A percentile compares a stretch with the other conserved stretches of the same genome.
Evolutionary conservation across 257 asterid genomes (phyloP).

Genomic region (Leptodermis oblonga): DNA sequence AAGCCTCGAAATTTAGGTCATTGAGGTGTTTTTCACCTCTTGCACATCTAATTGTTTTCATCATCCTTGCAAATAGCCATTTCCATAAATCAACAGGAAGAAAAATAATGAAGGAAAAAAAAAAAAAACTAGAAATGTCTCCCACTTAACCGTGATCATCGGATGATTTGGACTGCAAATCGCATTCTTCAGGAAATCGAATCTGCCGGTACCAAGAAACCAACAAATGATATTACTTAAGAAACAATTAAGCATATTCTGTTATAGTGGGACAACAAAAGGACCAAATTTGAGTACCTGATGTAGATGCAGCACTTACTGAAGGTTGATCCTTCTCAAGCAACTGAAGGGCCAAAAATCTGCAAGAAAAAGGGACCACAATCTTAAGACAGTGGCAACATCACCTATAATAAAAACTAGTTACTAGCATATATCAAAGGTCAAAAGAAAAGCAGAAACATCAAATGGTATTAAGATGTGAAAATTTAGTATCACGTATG

Average conservation of each 20-base stretch:
- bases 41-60: too few relatives aligned
- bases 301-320: conserved; percentile 34
- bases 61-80: too few relatives aligned
- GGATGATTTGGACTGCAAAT: too few relatives aligned
- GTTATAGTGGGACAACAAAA: background rate
- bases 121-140: too few relatives aligned
- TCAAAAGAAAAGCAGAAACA: background rate
- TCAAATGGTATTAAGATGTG: background rate
- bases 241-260: background rate
- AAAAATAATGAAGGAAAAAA: too few relatives aligned
- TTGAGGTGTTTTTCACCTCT: too few relatives aligned
- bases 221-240: too few relatives aligned
- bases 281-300: conserved; percentile 44
- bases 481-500: background rate
- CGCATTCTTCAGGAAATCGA: too few relatives aligned
- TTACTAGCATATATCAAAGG: background rate
- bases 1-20: too few relatives aligned
- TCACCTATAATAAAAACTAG: background rate
- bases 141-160: too few relatives aligned
- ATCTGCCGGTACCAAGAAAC: too few relatives aligned
- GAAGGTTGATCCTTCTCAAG: conserved; percentile 59
- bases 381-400: background rate
- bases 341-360: conserved; percentile 79
- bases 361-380: conserved; percentile 32
- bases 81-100: too few relatives aligned